phyloP scores from a whole-genome alignment of 2,329 filamentous ascomycete species.

The Canariomyces notabilis region DNA sequence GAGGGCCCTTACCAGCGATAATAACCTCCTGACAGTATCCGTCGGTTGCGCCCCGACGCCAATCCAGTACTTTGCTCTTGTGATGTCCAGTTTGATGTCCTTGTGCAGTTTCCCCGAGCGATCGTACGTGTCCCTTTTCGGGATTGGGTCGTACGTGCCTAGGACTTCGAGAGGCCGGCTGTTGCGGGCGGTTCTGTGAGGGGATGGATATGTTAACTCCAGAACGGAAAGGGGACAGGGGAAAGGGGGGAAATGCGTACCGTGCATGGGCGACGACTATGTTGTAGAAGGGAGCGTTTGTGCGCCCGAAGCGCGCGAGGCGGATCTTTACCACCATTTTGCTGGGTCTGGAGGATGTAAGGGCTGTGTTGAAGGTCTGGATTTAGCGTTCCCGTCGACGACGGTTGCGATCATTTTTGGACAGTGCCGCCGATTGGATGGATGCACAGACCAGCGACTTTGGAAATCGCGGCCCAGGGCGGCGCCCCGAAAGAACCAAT shows the following conservation, averaged over 20 bases:
- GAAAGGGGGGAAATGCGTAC: conserved; percentile 43
- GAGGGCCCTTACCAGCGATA: conserved; percentile 42
- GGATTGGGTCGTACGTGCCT: conserved; percentile 67
- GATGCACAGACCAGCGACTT: conserved; percentile 5
- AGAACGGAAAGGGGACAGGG: conserved; percentile 1
- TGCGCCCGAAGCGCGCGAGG: conserved; percentile 86
- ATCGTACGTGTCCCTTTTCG: conserved; percentile 57
- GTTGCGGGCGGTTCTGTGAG: conserved; percentile 73
- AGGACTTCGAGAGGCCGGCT: conserved; percentile 91
- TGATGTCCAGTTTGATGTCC: conserved; percentile 80
- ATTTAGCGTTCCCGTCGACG: not conserved
- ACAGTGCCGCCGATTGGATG: not conserved
- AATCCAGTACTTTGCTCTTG: conserved; percentile 88
- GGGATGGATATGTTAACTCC: not conserved
- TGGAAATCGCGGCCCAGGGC: conserved; percentile 10
- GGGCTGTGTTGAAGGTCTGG: not conserved
- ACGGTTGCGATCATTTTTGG: not conserved
- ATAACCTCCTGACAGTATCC: conserved; percentile 79
- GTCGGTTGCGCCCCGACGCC: conserved; percentile 94
- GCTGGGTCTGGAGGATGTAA: not conserved
- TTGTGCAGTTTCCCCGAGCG: conserved; percentile 70
- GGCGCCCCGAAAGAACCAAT: not conserved
- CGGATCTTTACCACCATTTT: conserved; percentile 91
- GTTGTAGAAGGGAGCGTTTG: conserved; percentile 90
- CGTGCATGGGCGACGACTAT: conserved; percentile 92